Evolutionary conservation across 139 green algal species (phyloP).

Genomic region (Haematococcus lacustris): DNA sequence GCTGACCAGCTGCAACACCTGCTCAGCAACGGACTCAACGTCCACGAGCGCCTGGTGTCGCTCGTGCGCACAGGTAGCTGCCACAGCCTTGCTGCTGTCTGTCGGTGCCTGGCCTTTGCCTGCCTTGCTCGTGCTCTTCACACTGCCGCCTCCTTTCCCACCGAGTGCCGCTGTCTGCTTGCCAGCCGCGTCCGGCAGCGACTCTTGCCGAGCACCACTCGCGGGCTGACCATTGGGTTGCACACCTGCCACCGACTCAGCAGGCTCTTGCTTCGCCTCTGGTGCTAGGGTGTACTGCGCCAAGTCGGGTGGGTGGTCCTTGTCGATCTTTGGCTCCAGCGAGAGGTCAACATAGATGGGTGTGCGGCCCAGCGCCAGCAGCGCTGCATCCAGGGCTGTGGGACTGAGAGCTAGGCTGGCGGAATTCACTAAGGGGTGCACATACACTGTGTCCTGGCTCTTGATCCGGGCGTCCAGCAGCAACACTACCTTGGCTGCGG

Average conservation of each 20-base stretch:
- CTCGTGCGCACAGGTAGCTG: neutral
- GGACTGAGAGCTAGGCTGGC: conserved; percentile 33
- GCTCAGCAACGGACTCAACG: neutral
- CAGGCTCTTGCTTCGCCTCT: neutral
- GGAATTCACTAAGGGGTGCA: conserved; percentile 63
- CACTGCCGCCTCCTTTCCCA: neutral
- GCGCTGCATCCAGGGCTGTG: conserved; percentile 37
- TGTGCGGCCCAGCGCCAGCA: conserved; percentile 26
- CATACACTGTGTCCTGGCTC: conserved; percentile 28
- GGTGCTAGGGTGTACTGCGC: neutral
- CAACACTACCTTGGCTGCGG: conserved; percentile 38
- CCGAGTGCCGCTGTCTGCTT: neutral
- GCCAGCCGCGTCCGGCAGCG: neutral
- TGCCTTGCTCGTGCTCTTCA: neutral
- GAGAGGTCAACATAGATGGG: conserved; percentile 62
- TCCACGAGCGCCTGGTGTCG: neutral
- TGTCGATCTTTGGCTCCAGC: conserved; percentile 49
- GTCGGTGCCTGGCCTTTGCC: neutral
- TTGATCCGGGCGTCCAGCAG: conserved; percentile 51
- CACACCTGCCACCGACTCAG: neutral
- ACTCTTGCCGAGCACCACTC: neutral
- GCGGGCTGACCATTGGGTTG: neutral
- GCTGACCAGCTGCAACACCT: neutral
- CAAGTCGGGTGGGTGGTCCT: conserved; percentile 59
- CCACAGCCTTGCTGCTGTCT: neutral